Evolutionary conservation across 257 asterid genomes (phyloP), one percentile per base, ranked within the genome.

Genomic region (Nicotiana sylvestris): DNA sequence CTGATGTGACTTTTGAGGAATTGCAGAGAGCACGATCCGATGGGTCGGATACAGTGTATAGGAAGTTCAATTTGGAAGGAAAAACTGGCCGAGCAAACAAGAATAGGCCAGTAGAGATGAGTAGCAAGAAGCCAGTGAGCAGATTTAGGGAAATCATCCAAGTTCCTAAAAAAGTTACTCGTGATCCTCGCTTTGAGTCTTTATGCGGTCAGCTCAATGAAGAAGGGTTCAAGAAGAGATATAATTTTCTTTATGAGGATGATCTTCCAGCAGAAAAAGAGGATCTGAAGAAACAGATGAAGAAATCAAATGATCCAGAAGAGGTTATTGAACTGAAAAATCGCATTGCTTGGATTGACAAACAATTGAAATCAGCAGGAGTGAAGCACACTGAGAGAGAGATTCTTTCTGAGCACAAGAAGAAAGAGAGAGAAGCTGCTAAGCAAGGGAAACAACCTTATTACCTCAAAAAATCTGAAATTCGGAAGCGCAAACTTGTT

Each of bases 151-250:
- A 94, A 86, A 89, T 92, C 77, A 82, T 95, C 79, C 97, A 92
- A 89, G 97, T 85, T 77, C 95, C 97, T 72, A 92, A 92, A 84
- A 90, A 60, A 2, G 92, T 91, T 65, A 92, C 84, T 18, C 90
- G 97, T 66, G 99, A 93, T 80, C 99, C 99, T 90, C 98, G 99
- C 25, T 96, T 96, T 89, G 99, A 94, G 83, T 84, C 98, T 49
- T 87, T 96, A 81, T 91, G 93, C 49, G 99, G 97, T 33, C 72
- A 78, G 0, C 90, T 94, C 9, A 89, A 94, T 66, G 95, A 85
- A 18, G 97, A 96, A 0, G 93, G 98, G 98, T 93, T 93, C 90
- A 96, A 90, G 92, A 94, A 94, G 93, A 93, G 98, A 87, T 96
- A 91, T 69, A 87, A 87, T 84, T 96, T 96, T 87, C 89, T 96